Conservation (phyloP, 1,284 basidiomycete genomes). For the Austropuccinia psidii region DNA sequence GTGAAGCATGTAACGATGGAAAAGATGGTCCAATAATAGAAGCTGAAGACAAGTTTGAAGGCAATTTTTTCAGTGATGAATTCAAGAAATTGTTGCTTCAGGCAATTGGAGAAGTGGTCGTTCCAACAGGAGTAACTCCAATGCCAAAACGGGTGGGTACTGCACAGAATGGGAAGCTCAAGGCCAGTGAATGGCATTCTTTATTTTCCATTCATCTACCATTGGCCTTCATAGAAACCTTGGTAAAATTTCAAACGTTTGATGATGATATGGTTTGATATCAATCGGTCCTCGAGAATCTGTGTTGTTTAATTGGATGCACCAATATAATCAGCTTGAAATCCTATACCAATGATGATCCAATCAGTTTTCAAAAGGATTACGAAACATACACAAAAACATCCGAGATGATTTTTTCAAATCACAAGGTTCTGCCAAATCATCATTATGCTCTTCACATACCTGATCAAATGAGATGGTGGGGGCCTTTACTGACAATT, state of each 20-base stretch:
- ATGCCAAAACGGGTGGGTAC: slow-evolving; percentile 6
- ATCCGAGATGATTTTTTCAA: background rate
- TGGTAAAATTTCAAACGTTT: background rate
- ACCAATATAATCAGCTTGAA: background rate
- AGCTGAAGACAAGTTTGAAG: background rate
- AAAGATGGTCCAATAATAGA: background rate
- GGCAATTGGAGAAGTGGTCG: background rate
- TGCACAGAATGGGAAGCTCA: slow-evolving; percentile 10
- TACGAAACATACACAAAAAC: slow-evolving; percentile 8
- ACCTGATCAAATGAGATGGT: slow-evolving; percentile 6
- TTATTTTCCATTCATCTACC: slow-evolving; percentile 10
- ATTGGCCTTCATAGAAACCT: background rate
- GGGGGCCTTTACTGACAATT: slow-evolving; percentile 33
- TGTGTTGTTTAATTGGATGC: background rate
- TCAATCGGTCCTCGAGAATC: background rate
- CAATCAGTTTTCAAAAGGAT: background rate
- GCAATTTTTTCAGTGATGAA: background rate
- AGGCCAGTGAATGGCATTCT: slow-evolving; percentile 17
- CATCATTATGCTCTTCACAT: slow-evolving; percentile 33
- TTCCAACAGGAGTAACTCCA: background rate
- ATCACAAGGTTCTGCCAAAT: slow-evolving; percentile 3
- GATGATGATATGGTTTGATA: background rate
- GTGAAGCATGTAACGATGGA: background rate
- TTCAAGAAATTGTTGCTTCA: background rate
- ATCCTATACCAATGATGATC: background rate